Conservation (phyloP, 148 eudicot genomes). For the Fagopyrum homotropicum region DNA sequence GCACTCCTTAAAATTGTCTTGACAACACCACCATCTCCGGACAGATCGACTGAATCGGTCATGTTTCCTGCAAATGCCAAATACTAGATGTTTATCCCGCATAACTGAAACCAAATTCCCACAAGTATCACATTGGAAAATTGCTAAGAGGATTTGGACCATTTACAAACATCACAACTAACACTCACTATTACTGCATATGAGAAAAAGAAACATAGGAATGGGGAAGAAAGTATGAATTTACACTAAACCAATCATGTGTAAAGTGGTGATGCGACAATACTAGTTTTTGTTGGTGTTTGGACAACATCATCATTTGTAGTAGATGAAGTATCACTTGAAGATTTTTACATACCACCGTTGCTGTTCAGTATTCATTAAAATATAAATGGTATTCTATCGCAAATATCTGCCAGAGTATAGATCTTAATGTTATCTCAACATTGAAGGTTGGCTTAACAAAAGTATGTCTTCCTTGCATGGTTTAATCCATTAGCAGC, state of each 20-base stretch:
- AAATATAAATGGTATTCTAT: background rate
- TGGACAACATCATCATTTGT: background rate
- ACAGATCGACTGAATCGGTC: conserved; percentile 69
- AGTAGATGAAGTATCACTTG: background rate
- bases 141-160: background rate
- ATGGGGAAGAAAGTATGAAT: background rate
- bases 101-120: background rate
- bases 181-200: background rate
- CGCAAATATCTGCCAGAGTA: background rate
- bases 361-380: background rate
- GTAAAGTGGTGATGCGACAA: background rate
- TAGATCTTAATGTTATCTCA: background rate
- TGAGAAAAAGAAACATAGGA: background rate
- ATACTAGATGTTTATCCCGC: background rate
- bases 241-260: background rate
- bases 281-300: background rate
- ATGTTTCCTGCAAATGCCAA: conserved; percentile 25
- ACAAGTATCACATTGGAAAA: background rate
- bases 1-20: conserved; percentile 66
- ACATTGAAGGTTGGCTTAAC: background rate
- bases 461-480: background rate
- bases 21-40: conserved; percentile 88
- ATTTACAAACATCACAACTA: background rate
- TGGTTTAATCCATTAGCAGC: background rate
- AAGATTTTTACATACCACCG: background rate